phyloP scores from a whole-genome alignment of 106 monocot species.

The Dioscorea dumetorum region DNA sequence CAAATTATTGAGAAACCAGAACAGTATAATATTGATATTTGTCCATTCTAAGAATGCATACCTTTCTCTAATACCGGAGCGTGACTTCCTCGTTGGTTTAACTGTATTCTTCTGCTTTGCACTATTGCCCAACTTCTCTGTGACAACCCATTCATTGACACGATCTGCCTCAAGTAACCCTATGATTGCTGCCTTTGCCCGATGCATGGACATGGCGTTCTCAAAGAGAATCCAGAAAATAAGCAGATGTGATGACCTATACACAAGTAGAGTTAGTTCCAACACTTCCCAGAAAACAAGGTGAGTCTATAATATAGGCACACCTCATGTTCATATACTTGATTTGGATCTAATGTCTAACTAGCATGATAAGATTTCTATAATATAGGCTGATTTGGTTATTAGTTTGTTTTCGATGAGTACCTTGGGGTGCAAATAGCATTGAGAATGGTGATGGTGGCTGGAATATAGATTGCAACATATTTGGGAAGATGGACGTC shows the following conservation, averaged over 20 bases:
- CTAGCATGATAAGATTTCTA: background rate
- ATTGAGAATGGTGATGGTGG: slow-evolving; percentile 57
- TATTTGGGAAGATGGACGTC: slow-evolving; percentile 53
- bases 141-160: slow-evolving; percentile 63
- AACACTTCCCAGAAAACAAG: background rate
- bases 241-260: slow-evolving; percentile 45
- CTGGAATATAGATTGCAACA: slow-evolving; percentile 39
- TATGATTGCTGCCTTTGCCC: slow-evolving; percentile 41
- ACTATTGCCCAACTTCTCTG: slow-evolving; percentile 45
- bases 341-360: background rate
- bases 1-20: too few relatives aligned
- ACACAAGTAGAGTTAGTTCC: background rate
- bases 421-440: slow-evolving; percentile 53
- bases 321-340: background rate
- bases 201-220: slow-evolving; percentile 69
- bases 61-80: slow-evolving; percentile 28
- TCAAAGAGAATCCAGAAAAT: slow-evolving; percentile 73
- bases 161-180: slow-evolving; percentile 47
- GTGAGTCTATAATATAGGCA: background rate
- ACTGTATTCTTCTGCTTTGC: slow-evolving; percentile 14
- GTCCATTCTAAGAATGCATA: background rate
- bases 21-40: too few relatives aligned
- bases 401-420: background rate
- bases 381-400: too few relatives aligned
- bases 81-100: slow-evolving; percentile 15